These are phyloP conservation scores for Botryotinia calthae DNA, from an alignment of 2,329 filamentous ascomycete species.

Conservation along the genomic window DNA sequence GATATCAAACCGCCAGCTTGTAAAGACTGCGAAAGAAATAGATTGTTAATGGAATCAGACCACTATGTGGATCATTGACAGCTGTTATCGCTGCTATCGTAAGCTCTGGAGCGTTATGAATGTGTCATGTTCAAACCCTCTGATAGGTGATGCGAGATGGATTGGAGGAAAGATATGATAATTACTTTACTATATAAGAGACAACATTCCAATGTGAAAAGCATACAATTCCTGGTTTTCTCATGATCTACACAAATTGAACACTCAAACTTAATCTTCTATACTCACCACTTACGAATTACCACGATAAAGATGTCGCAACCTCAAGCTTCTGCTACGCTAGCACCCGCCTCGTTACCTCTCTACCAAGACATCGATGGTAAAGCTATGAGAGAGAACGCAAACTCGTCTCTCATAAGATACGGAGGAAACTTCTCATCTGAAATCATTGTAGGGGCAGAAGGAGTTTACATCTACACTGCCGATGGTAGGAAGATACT, in stretches of 20 bases:
- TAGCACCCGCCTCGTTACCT: not conserved
- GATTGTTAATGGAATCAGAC: not conserved
- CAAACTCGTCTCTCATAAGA: conserved; percentile 25
- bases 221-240: not conserved
- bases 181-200: not conserved
- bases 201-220: not conserved
- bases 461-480: conserved; percentile 43
- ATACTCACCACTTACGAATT: not conserved
- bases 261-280: not conserved
- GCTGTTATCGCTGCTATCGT: not conserved
- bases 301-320: not conserved
- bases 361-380: conserved; percentile 26
- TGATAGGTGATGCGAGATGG: not conserved
- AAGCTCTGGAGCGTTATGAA: not conserved
- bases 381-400: conserved; percentile 20
- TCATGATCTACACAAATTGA: not conserved
- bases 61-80: not conserved
- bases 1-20: not conserved
- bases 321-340: not conserved
- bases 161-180: not conserved
- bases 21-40: too few relatives aligned
- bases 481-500: conserved; percentile 46
- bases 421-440: conserved; percentile 30
- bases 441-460: conserved; percentile 27
- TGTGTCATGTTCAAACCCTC: not conserved